These are phyloP conservation scores for Ceriops decandra DNA, from an alignment of 345 rosid genomes.

Conservation along the genomic window DNA sequence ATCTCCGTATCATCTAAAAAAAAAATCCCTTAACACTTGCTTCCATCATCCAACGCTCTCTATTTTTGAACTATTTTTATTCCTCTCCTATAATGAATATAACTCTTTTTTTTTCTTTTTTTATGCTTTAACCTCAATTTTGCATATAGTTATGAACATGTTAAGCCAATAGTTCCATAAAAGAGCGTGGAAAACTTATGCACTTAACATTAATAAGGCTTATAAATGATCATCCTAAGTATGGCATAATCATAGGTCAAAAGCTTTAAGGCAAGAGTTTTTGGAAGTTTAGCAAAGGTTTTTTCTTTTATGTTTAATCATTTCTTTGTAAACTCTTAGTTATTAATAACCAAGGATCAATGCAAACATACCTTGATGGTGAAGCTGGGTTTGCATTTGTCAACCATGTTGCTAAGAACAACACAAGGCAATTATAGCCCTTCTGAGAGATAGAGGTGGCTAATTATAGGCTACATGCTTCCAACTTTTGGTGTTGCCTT, in stretches of 20 bases:
- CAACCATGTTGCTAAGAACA: slow-evolving; percentile 29
- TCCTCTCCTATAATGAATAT: not conserved
- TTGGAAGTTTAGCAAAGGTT: slow-evolving; percentile 12
- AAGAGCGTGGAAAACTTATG: slow-evolving; percentile 25
- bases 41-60: not conserved
- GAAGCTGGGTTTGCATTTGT: slow-evolving; percentile 32
- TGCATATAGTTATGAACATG: slow-evolving; percentile 15
- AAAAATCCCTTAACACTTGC: slow-evolving; percentile 6
- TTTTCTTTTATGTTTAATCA: slow-evolving; percentile 32
- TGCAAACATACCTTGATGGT: slow-evolving; percentile 28
- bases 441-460: slow-evolving; percentile 13
- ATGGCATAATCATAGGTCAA: slow-evolving; percentile 23
- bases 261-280: slow-evolving; percentile 3
- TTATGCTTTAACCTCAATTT: slow-evolving; percentile 12
- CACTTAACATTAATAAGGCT: slow-evolving; percentile 29
- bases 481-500: not conserved
- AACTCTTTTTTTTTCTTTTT: not conserved
- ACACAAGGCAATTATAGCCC: slow-evolving; percentile 23
- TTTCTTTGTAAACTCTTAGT: slow-evolving; percentile 27
- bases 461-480: slow-evolving; percentile 8
- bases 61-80: not conserved
- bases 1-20: not conserved
- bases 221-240: slow-evolving; percentile 21
- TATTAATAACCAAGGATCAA: slow-evolving; percentile 23
- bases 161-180: slow-evolving; percentile 34